Conservation (phyloP, 2,329 filamentous ascomycete genomes). For the Pseudofabraea citricarpa region DNA sequence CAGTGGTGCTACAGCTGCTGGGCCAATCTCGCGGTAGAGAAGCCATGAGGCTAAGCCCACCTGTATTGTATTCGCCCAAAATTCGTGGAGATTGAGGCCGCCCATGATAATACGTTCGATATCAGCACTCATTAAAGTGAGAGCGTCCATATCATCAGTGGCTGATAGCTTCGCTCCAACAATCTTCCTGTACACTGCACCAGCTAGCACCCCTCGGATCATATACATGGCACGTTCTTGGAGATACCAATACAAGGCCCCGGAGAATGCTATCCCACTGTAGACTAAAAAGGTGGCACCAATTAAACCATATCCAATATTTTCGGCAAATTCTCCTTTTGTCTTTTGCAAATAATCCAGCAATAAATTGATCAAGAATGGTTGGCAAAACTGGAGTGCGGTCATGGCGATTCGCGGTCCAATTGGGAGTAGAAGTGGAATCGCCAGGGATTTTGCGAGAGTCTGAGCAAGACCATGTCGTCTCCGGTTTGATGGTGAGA, state of each 20-base stretch:
- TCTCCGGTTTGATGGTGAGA: background rate
- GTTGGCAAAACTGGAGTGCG: conserved; percentile 11
- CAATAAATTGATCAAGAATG: conserved; percentile 10
- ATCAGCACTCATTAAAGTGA: conserved; percentile 42
- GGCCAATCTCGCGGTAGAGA: conserved; percentile 23
- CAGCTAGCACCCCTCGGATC: conserved; percentile 35
- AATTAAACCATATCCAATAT: conserved; percentile 17
- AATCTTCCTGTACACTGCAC: conserved; percentile 45
- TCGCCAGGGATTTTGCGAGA: background rate
- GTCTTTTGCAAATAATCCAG: background rate
- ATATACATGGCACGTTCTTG: conserved; percentile 35
- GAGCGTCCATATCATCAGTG: conserved; percentile 29
- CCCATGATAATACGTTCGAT: conserved; percentile 30
- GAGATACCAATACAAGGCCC: conserved; percentile 20
- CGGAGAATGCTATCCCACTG: conserved; percentile 17
- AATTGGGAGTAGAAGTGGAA: background rate
- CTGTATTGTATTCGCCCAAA: conserved; percentile 28
- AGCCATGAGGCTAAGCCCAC: conserved; percentile 3
- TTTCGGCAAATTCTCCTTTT: conserved; percentile 5
- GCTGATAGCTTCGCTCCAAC: conserved; percentile 24
- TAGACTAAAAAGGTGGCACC: conserved; percentile 19
- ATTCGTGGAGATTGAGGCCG: conserved; percentile 24
- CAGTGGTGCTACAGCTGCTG: conserved; percentile 35
- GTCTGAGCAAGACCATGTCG: background rate
- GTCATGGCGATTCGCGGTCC: conserved; percentile 9